Percentiles rank a stretch among this genome's conserved stretches.
These are phyloP conservation scores for Chamaenerion angustifolium DNA, from an alignment of 345 rosid species.

Conservation along the genomic window DNA sequence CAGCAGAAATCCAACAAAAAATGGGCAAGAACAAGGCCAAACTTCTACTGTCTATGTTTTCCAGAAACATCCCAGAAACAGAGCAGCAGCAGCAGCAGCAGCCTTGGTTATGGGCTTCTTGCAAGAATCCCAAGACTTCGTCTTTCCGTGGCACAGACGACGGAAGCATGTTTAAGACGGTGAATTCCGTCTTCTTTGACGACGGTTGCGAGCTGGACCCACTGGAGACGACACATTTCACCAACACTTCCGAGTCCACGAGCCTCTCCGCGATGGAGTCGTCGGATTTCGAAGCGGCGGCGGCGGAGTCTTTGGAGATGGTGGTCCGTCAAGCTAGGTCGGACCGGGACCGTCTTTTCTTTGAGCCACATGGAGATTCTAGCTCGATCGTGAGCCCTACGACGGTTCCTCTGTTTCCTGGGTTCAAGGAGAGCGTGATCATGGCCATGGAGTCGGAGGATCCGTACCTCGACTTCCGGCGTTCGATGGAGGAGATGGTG, in stretches of 20 bases:
- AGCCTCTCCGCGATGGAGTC: conserved; percentile 21
- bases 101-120: conserved; percentile 42
- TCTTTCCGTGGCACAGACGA: conserved; percentile 35
- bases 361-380: conserved; percentile 28
- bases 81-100: conserved; percentile 7
- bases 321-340: conserved; percentile 20
- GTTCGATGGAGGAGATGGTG: conserved; percentile 45
- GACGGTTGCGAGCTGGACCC: conserved; percentile 8
- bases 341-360: conserved; percentile 30
- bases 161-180: conserved; percentile 44
- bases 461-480: conserved; percentile 28
- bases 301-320: conserved; percentile 22
- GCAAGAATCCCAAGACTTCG: conserved; percentile 44
- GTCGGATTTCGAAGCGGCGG: conserved; percentile 6
- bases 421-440: conserved; percentile 18
- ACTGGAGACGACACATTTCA: conserved; percentile 31
- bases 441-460: conserved; percentile 30
- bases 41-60: conserved; percentile 27
- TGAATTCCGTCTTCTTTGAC: conserved; percentile 51
- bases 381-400: conserved; percentile 17
- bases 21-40: conserved; percentile 29
- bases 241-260: conserved; percentile 20
- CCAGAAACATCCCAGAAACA: conserved; percentile 5
- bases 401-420: not conserved
- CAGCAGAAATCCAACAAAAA: not conserved